phyloP scores from a whole-genome alignment of 352 stramenopile genomes.

The Globisporangium echinulatum region DNA sequence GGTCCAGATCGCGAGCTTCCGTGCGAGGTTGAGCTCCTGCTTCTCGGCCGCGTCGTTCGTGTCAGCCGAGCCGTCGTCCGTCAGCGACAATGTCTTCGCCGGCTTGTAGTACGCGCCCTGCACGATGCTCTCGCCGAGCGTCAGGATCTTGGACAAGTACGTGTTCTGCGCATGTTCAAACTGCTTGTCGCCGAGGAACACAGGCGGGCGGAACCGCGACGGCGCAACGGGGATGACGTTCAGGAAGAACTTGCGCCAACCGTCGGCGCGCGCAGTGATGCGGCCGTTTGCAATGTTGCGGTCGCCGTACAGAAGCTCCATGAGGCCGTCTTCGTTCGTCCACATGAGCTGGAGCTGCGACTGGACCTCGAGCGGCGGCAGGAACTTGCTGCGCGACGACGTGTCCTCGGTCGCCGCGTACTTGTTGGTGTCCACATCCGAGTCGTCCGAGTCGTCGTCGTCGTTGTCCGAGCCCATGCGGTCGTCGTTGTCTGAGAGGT shows the following conservation, averaged over 20 bases:
- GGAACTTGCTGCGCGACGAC: slow-evolving; percentile 86
- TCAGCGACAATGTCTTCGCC: slow-evolving; percentile 20
- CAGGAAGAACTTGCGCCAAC: slow-evolving; percentile 95
- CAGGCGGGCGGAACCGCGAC: slow-evolving; percentile 96
- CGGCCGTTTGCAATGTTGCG: slow-evolving; percentile 63
- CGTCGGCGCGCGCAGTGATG: slow-evolving; percentile 32
- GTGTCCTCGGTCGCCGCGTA: slow-evolving; percentile 57
- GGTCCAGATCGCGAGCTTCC: slow-evolving; percentile 94
- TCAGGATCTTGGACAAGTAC: slow-evolving; percentile 93
- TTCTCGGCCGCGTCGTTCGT: slow-evolving; percentile 35
- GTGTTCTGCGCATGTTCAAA: slow-evolving; percentile 98
- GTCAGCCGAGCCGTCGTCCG: slow-evolving; percentile 27
- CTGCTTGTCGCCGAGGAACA: slow-evolving; percentile 92
- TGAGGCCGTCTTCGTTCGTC: slow-evolving; percentile 89
- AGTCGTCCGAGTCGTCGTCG: slow-evolving; percentile 64
- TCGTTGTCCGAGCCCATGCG: slow-evolving; percentile 24
- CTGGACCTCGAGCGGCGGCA: slow-evolving; percentile 94
- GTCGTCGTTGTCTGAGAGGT: slow-evolving; percentile 42
- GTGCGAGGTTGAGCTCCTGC: slow-evolving; percentile 72
- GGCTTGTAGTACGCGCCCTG: slow-evolving; percentile 64
- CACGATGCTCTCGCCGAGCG: slow-evolving; percentile 87
- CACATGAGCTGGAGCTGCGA: slow-evolving; percentile 94
- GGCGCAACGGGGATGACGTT: slow-evolving; percentile 95
- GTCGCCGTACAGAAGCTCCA: slow-evolving; percentile 91
- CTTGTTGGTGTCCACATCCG: slow-evolving; percentile 41